phyloP scores from a whole-genome alignment of 768 basidiomycete genomes.

The Termitomyces bulborhizus region DNA sequence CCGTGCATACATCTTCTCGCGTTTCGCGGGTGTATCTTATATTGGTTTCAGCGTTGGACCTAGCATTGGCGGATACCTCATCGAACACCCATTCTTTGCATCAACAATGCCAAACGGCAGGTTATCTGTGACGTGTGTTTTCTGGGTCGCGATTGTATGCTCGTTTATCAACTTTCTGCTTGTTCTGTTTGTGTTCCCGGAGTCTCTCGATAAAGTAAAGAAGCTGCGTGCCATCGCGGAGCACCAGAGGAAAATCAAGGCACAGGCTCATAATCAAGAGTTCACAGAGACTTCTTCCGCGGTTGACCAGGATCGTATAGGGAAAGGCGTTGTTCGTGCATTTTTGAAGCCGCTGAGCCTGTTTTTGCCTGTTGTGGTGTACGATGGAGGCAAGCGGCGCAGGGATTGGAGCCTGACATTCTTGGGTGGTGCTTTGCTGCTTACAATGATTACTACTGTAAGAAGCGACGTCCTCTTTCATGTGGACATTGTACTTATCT shows the following conservation, averaged over 20 bases:
- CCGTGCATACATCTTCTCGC: conserved; percentile 65
- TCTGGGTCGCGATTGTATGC: conserved; percentile 38
- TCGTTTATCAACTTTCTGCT: conserved; percentile 53
- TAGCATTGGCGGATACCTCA: conserved; percentile 55
- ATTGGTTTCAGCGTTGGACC: conserved; percentile 77
- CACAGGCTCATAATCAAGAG: conserved; percentile 12
- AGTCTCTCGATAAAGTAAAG: conserved; percentile 44
- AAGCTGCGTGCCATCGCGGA: conserved; percentile 25
- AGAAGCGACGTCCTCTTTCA: conserved; percentile 18
- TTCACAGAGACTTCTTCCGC: conserved; percentile 12
- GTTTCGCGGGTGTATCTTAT: conserved; percentile 72
- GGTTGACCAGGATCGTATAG: neutral
- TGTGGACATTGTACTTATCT: neutral
- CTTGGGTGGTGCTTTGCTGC: conserved; percentile 57
- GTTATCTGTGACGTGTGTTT: conserved; percentile 37
- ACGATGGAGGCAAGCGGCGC: conserved; percentile 34
- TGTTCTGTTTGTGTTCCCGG: conserved; percentile 65
- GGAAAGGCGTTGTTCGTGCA: conserved; percentile 25
- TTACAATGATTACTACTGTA: conserved; percentile 61
- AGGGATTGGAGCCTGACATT: conserved; percentile 81
- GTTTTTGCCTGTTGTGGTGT: conserved; percentile 57
- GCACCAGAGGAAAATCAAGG: conserved; percentile 20
- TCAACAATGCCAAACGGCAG: conserved; percentile 9
- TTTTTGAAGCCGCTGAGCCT: conserved; percentile 56
- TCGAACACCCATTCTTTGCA: conserved; percentile 29